Percentiles rank a stretch among this genome's conserved stretches.
These are phyloP conservation scores for Heliamphora exappendiculata DNA, from an alignment of 148 eudicot species.

Conservation along the genomic window DNA sequence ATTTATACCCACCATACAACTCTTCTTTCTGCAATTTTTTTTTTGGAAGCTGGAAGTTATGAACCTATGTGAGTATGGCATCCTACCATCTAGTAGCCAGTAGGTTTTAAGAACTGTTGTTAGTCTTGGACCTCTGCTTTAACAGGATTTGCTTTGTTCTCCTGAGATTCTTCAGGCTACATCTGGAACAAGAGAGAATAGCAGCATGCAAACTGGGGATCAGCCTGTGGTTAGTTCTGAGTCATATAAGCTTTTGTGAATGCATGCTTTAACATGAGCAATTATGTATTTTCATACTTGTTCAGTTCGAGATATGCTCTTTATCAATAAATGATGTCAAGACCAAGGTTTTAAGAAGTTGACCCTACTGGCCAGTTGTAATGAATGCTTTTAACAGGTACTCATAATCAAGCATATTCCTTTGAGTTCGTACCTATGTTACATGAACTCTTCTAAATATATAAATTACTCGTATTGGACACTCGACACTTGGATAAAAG, in stretches of 20 bases:
- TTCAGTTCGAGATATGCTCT: background rate
- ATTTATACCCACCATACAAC: background rate
- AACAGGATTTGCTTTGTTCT: conserved; percentile 9
- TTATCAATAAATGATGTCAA: background rate
- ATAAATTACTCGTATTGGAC: no score
- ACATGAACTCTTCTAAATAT: no score
- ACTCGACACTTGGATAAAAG: no score
- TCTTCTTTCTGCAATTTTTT: background rate
- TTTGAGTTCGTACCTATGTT: background rate
- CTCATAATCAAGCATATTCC: no score
- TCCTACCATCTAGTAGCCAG: background rate
- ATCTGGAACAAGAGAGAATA: conserved; percentile 43
- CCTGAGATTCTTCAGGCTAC: conserved; percentile 49
- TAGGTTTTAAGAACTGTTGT: background rate
- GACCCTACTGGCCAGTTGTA: no score
- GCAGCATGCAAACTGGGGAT: conserved; percentile 38
- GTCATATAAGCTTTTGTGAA: background rate
- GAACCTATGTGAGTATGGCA: background rate
- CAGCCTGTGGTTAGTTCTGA: conserved; percentile 55
- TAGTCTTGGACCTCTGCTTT: background rate
- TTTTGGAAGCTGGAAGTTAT: background rate
- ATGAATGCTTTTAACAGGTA: no score
- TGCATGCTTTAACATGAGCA: background rate
- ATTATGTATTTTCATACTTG: background rate
- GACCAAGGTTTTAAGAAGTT: no score